Base-by-base conservation (phyloP, 331 rosid genomes). In the Spiraea crenata region DNA sequence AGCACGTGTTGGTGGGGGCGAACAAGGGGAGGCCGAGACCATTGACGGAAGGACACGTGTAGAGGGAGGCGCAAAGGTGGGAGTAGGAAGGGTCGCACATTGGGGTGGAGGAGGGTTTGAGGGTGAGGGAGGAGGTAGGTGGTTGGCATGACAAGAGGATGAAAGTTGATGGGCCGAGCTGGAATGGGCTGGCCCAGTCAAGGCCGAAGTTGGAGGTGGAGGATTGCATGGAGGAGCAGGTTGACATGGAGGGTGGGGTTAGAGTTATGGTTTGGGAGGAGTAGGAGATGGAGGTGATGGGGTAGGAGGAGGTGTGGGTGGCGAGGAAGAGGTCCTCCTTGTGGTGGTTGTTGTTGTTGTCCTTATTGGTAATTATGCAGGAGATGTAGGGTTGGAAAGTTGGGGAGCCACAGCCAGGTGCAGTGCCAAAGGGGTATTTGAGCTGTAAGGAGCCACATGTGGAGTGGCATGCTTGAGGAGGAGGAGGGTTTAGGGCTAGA, bases 401-500 rank as follows among this genome's bases (percentile, higher is more conserved):
- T 5, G 92, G 90, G 20, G 92, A 83, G 42, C 90, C 90, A 62
- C 96, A 89, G 38, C 96, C 92, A 1, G 47, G 57, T 62, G 88
- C 90, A 2, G 92, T 83, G 68, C 96, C 96, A 7, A 89, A 83
- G 0, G 92, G 96, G 72, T 78, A 85, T 77, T 82, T 83, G 17
- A 89, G 55, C 7, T 62, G 59, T 5, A 81, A n/a, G 19, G 90
- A 73, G 3, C 90, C 92, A 34, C 96, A 89, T 3, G 80, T 82
- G 85, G 72, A 41, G 0, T 48, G 76, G 74, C 96, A 89, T 3
- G 83, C 49, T 25, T 25, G 31, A 25, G 31, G 31, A 25, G 31
- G 2, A 17, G 77, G 48, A 19, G 69, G 62, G n/a, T 34, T 11
- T 31, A 41, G 40, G 40, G 74, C 11, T 34, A 40, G 0, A 12